Conservation (phyloP, 305 asterid genomes). For the Withania somnifera region DNA sequence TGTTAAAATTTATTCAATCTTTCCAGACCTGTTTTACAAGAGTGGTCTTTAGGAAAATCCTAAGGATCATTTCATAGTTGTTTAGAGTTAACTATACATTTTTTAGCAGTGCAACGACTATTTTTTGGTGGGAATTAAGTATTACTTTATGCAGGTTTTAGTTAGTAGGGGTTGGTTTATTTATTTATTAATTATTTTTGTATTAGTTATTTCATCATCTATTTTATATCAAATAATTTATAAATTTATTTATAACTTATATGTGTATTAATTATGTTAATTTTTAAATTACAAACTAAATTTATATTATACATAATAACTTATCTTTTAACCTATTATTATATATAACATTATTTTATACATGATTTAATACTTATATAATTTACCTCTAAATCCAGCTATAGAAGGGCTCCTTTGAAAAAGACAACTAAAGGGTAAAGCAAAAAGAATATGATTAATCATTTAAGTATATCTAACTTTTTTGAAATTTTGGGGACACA, state of each 20-base stretch:
- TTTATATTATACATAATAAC: background rate
- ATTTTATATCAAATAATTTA: background rate
- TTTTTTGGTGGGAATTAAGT: background rate
- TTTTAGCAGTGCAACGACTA: background rate
- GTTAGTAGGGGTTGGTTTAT: background rate
- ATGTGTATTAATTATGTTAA: background rate
- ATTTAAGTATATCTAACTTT: background rate
- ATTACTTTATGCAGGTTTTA: background rate
- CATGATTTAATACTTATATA: background rate
- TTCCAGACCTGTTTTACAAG: background rate
- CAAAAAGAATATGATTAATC: background rate
- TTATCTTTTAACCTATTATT: background rate
- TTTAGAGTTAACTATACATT: fast-evolving
- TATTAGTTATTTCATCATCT: background rate
- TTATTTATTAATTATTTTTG: background rate
- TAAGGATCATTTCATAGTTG: background rate
- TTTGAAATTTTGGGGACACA: background rate
- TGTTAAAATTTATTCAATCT: background rate
- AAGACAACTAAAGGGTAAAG: background rate
- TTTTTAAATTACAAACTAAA: background rate
- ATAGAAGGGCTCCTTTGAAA: background rate
- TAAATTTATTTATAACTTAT: background rate
- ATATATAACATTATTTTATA: background rate
- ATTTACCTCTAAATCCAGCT: background rate
- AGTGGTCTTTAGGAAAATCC: background rate